phyloP scores from a whole-genome alignment of 345 rosid species.

The Populus pruinosa region DNA sequence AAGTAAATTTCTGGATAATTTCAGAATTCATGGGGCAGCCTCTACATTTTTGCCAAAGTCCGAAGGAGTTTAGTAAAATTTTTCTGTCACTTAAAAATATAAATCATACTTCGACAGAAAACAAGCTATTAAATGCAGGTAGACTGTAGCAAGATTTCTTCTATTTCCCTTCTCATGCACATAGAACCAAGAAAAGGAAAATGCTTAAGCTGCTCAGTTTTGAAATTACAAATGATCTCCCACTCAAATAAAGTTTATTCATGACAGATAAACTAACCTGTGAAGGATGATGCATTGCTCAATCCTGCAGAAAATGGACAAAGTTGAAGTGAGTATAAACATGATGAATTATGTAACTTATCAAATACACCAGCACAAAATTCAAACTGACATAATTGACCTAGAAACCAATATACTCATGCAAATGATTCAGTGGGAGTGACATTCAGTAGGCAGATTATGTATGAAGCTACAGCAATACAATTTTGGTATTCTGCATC shows the following conservation, averaged over 20 bases:
- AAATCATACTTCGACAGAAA: background rate
- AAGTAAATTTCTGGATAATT: background rate
- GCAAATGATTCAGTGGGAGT: too few relatives aligned
- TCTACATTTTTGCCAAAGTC: background rate
- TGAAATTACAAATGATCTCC: background rate
- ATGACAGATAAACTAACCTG: constrained; percentile 45
- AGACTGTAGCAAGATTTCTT: background rate
- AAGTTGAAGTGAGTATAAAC: constrained; percentile 3
- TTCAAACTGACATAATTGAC: background rate
- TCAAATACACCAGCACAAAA: background rate
- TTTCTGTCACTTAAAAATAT: background rate
- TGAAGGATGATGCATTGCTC: constrained; percentile 60
- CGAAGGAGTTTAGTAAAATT: background rate
- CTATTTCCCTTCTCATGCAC: background rate
- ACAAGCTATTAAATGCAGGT: background rate
- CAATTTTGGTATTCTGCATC: background rate
- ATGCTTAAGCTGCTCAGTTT: background rate
- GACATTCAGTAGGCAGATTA: background rate
- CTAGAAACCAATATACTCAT: background rate
- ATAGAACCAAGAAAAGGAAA: background rate
- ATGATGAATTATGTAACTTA: background rate
- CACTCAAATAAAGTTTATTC: background rate
- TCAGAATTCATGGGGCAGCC: background rate
- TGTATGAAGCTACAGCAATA: background rate
- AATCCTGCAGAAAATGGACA: constrained; percentile 45